These are phyloP conservation scores for Colletotrichum tamarilloi DNA, from an alignment of 2,329 filamentous ascomycete genomes.

Conservation along the genomic window DNA sequence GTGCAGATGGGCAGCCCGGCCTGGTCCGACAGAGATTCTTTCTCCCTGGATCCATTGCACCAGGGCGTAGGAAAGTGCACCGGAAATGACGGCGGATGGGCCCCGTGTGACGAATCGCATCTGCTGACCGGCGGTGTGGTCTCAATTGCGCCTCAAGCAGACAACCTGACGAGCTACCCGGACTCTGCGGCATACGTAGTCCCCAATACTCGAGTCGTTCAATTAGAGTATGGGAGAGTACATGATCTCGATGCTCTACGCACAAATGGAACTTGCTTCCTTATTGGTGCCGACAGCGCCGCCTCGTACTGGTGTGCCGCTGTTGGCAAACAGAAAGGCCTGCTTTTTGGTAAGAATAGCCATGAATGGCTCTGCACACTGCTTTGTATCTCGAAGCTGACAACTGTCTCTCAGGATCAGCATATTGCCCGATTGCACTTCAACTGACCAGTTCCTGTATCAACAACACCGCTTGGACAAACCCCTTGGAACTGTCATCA, in stretches of 20 bases:
- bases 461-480: conserved; percentile 15
- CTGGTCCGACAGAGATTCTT: conserved; percentile 30
- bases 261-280: conserved; percentile 10
- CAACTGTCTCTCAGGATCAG: neutral
- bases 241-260: conserved; percentile 3
- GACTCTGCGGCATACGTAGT: conserved; percentile 17
- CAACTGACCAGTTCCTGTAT: conserved; percentile 17
- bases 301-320: conserved; percentile 31
- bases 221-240: conserved; percentile 24
- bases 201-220: conserved; percentile 7
- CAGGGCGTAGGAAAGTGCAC: neutral
- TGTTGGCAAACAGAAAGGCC: neutral
- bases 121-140: conserved; percentile 19
- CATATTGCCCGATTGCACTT: conserved; percentile 27
- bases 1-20: conserved; percentile 31
- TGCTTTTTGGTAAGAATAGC: conserved; percentile 21
- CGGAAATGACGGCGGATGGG: neutral
- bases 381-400: neutral
- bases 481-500: conserved; percentile 1
- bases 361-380: neutral
- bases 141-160: conserved; percentile 18
- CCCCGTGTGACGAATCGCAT: conserved; percentile 24
- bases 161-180: conserved; percentile 11
- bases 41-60: conserved; percentile 15
- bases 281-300: conserved; percentile 14